phyloP scores from a whole-genome alignment of 768 basidiomycete species.

The Mycena vitilis region DNA sequence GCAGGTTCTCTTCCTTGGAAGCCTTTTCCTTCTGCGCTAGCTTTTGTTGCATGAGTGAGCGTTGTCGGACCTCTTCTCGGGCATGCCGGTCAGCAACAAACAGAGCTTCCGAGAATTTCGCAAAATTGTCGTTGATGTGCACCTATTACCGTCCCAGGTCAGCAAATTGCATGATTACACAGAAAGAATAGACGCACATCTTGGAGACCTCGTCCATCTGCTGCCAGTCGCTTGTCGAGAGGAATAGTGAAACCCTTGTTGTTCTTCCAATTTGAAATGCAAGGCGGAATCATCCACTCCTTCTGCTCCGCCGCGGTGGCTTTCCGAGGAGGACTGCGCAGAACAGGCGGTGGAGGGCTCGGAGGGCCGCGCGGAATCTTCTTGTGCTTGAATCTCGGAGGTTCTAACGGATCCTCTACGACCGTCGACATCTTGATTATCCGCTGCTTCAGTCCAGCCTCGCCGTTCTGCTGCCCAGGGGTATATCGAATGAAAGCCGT shows the following conservation, averaged over 20 bases:
- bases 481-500: conserved; percentile 96
- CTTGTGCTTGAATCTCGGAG: conserved; percentile 97
- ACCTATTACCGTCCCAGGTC: conserved; percentile 62
- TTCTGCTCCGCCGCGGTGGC: conserved; percentile 98
- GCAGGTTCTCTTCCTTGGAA: conserved; percentile 94
- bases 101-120: conserved; percentile 96
- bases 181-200: conserved; percentile 71
- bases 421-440: conserved; percentile 99
- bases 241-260: conserved; percentile 99
- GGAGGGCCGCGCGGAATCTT: conserved; percentile 98
- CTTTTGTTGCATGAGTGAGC: conserved; percentile 97
- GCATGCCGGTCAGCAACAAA: conserved; percentile 97
- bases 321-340: conserved; percentile 95
- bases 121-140: conserved; percentile 99
- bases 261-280: conserved; percentile 99
- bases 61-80: conserved; percentile 96
- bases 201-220: conserved; percentile 97
- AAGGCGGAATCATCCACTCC: conserved; percentile 99
- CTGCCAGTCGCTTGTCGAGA: conserved; percentile 96
- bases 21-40: conserved; percentile 99
- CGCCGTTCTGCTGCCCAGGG: conserved; percentile 86
- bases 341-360: conserved; percentile 94
- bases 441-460: conserved; percentile 82
- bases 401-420: conserved; percentile 97
- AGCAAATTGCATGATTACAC: not conserved